Conservation (phyloP, 2,329 filamentous ascomycete species). For the Alternaria alternata region DNA sequence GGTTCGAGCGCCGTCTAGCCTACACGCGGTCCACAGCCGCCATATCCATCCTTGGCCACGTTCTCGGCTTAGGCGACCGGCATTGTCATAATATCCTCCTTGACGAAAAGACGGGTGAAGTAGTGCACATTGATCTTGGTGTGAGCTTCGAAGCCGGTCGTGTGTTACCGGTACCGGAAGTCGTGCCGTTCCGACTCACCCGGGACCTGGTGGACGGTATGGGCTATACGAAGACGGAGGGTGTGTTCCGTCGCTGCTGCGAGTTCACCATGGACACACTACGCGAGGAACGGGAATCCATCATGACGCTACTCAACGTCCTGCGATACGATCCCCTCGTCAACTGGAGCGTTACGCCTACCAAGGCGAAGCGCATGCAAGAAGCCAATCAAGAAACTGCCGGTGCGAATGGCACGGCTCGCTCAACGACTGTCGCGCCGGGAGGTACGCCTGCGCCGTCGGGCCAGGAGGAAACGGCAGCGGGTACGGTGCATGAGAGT, state of each 20-base stretch:
- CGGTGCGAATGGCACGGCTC: constrained; percentile 44
- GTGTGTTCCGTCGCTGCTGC: constrained; percentile 96
- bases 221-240: constrained; percentile 93
- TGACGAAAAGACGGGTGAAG: constrained; percentile 87
- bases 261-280: constrained; percentile 96
- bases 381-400: constrained; percentile 64
- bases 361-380: constrained; percentile 72
- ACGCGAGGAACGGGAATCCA: constrained; percentile 92
- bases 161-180: constrained; percentile 92
- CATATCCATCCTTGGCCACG: constrained; percentile 92
- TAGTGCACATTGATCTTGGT: constrained; percentile 95
- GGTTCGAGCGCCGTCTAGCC: constrained; percentile 87
- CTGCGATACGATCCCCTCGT: constrained; percentile 97
- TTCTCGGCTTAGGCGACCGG: constrained; percentile 90
- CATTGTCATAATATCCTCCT: constrained; percentile 97
- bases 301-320: constrained; percentile 98
- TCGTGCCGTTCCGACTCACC: constrained; percentile 94
- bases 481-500: constrained; percentile 34
- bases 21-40: constrained; percentile 94
- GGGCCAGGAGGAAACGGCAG: constrained; percentile 31
- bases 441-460: constrained; percentile 43
- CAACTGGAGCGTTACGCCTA: constrained; percentile 86
- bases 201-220: constrained; percentile 96
- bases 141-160: constrained; percentile 97
- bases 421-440: constrained; percentile 41